Conservation (phyloP, 495 filamentous ascomycete genomes). For the Halenospora varia region DNA sequence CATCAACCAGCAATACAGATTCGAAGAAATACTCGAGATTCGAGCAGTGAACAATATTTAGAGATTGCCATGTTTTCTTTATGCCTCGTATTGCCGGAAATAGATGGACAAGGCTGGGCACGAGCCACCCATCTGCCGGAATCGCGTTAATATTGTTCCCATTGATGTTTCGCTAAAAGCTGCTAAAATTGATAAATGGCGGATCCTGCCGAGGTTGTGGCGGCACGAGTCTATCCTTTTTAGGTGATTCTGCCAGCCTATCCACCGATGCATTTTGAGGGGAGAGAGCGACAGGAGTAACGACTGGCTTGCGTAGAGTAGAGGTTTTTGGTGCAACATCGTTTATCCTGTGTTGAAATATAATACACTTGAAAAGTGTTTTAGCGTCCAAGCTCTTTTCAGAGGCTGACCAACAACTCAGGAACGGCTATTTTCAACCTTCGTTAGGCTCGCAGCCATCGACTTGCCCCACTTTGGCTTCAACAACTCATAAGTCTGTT, state of each 20-base stretch:
- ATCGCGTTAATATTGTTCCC: neutral
- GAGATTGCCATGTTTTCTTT: neutral
- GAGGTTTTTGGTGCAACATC: no score
- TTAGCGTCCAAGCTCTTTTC: neutral
- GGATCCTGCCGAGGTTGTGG: neutral
- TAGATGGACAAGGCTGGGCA: no score
- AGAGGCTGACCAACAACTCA: neutral
- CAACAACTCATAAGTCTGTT: neutral
- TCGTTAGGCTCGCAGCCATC: neutral
- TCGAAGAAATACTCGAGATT: neutral
- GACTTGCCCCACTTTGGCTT: neutral
- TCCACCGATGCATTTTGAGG: no score
- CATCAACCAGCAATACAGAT: neutral
- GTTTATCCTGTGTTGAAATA: no score
- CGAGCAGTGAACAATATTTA: neutral
- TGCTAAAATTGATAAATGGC: neutral
- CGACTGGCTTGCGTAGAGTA: no score
- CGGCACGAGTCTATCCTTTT: neutral
- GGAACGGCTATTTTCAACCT: neutral
- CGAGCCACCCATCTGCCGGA: no score
- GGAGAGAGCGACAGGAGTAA: no score
- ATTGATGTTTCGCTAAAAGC: neutral
- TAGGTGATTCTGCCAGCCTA: neutral
- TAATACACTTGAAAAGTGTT: no score
- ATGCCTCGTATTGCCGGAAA: neutral